Percentiles rank a stretch among this genome's conserved stretches.
Evolutionary conservation across 108 stramenopile genomes (phyloP).

Genomic region (Chaetoceros muelleri): DNA sequence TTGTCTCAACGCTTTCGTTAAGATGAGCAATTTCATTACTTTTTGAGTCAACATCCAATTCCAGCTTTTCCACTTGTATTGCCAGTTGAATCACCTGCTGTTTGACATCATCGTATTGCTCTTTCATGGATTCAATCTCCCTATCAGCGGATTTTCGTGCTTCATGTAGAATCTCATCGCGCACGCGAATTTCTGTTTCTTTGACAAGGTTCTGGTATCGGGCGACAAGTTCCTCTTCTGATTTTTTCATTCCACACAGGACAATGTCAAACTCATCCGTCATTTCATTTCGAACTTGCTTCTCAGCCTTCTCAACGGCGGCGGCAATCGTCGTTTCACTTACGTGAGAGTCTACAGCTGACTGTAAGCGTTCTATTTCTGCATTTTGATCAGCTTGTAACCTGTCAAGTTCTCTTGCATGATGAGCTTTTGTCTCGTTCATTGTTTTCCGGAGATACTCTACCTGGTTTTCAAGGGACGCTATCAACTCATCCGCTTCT

Average conservation of each 20-base stretch:
- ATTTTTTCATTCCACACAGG: not conserved
- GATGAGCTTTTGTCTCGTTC: not conserved
- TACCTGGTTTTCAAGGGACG: not conserved
- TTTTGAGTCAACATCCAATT: not conserved
- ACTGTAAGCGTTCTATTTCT: not conserved
- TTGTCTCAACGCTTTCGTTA: not conserved
- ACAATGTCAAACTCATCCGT: not conserved
- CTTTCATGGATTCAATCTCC: not conserved
- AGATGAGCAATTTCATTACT: not conserved
- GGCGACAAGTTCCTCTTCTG: not conserved
- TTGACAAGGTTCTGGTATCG: not conserved
- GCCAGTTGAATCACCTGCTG: not conserved
- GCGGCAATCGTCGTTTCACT: not conserved
- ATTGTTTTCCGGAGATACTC: not conserved
- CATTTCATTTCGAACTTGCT: not conserved
- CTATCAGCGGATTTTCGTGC: not conserved
- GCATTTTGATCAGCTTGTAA: not conserved
- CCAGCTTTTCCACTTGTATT: not conserved
- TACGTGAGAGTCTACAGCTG: not conserved
- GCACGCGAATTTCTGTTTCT: not conserved
- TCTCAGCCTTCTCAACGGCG: not conserved
- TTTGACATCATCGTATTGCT: not conserved
- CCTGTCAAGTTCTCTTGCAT: not conserved
- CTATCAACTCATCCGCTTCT: not conserved
- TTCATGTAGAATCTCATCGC: not conserved